phyloP scores from a whole-genome alignment of 208 protist genomes.

The Hexamita inflata region DNA sequence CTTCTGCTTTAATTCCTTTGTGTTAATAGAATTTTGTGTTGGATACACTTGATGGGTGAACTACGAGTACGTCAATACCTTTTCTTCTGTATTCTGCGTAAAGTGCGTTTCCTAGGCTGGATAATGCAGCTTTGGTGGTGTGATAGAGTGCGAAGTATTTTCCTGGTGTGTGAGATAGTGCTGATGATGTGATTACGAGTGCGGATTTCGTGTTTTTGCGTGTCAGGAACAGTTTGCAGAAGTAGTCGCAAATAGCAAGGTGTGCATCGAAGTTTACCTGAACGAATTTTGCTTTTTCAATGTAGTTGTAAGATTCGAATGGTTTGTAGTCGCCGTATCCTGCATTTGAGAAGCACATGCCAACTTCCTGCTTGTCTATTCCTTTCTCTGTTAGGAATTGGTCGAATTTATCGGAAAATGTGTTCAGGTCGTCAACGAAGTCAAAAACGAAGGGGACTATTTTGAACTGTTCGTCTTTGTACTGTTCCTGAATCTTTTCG shows the following conservation, averaged over 20 bases:
- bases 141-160: slow-evolving; percentile 15
- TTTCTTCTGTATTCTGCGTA: background rate
- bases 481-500: too few species aligned
- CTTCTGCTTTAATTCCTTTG: too few species aligned
- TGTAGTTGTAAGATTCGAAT: background rate
- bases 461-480: too few species aligned
- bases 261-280: background rate
- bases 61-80: slow-evolving; percentile 6
- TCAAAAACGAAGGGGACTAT: too few species aligned
- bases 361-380: background rate
- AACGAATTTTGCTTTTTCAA: background rate
- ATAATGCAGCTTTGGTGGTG: background rate
- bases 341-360: background rate
- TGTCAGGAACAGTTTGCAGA: background rate
- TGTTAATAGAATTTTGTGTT: background rate
- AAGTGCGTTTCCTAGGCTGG: background rate
- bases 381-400: background rate
- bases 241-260: slow-evolving; percentile 3
- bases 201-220: background rate
- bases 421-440: too few species aligned
- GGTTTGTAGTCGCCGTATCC: slow-evolving; percentile 1
- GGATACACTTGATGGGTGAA: background rate
- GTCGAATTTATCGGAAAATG: background rate
- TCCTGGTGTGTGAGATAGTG: background rate
- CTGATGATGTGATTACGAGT: background rate